Evolutionary conservation across 345 rosid species (phyloP).

Genomic region (Capsella bursapastoris): DNA sequence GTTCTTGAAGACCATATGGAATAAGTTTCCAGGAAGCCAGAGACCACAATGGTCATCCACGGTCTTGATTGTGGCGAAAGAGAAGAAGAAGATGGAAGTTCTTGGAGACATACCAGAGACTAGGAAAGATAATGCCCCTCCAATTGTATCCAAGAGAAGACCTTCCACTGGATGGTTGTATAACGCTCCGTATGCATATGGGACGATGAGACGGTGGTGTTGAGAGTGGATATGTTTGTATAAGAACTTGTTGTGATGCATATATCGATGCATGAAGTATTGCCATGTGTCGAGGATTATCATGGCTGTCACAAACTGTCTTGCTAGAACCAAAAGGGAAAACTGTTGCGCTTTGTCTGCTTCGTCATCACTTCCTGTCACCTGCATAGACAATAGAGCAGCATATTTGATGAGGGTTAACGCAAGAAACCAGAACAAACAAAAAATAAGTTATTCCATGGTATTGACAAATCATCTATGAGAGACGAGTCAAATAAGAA

Average conservation of each 20-base stretch:
- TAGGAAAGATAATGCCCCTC: constrained; percentile 81
- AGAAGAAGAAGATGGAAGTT: constrained; percentile 82
- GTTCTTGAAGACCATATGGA: constrained; percentile 74
- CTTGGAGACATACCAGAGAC: constrained; percentile 87
- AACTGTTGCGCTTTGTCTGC: constrained; percentile 42
- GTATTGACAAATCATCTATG: background rate
- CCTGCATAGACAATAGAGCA: constrained; percentile 47
- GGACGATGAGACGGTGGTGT: constrained; percentile 87
- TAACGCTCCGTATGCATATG: constrained; percentile 83
- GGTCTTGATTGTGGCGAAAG: constrained; percentile 85
- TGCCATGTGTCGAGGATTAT: constrained; percentile 83
- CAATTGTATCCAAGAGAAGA: constrained; percentile 74
- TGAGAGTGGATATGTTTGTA: constrained; percentile 81
- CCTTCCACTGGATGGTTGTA: constrained; percentile 87
- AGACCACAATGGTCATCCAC: constrained; percentile 88
- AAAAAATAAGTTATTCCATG: background rate
- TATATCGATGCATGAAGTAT: constrained; percentile 81
- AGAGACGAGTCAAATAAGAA: background rate
- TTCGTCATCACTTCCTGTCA: constrained; percentile 63
- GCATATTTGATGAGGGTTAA: background rate
- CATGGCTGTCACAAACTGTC: constrained; percentile 78
- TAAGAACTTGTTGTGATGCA: constrained; percentile 85
- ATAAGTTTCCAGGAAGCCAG: constrained; percentile 82
- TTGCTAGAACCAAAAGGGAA: constrained; percentile 60
- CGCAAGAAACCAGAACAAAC: background rate